Base-by-base conservation (phyloP, 306 rosid species). In the Vigna unguiculata region DNA sequence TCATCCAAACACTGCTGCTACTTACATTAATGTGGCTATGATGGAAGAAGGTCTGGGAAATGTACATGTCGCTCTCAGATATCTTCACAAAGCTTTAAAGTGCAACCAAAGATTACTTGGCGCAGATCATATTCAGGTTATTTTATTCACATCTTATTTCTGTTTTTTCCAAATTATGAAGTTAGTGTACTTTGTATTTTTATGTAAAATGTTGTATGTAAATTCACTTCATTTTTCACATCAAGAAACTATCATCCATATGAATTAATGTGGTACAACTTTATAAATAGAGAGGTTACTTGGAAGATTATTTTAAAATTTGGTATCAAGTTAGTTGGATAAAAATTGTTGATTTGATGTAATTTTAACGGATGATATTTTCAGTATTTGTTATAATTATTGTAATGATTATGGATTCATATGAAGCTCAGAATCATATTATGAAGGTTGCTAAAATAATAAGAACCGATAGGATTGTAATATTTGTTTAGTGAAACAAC, bases 21-120 rank as follows among this genome's bases (percentile, higher is more conserved):
- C 99, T 60, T 96, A 96, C 86, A 96, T 96, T 78, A 96, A 96
- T 78, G 96, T 96, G 85, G 99, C 99, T 77, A 92, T 96, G 99
- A 96, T 96, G 99, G 99, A 96, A 84, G 99, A 92, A 86, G 97
- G 99, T 74, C 88, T 92, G 28, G 99, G 98, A 78, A 96, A 96
- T 83, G 98, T 96, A 66, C 93, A 96, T 62, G 82, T 96, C 84
- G 99, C 99, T 84, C 97, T 92, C 24, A 83, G 99, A 96, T 96
- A 92, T 88, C 93, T 96, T 76, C 99, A 96, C 85, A 92, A 96
- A 88, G 99, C 99, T 71, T 85, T 96, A 71, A 96, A 96, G 82
- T 96, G 99, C 85, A 96, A 96, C 89, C 90, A 92, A 80, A 88
- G 85, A 82, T 85, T 96, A 81, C 97, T 96, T 12, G 98, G 99